Evolutionary conservation across 225 moss, liverwort and hornwort genomes (phyloP).

Genomic region (Sphagnum tenellum): DNA sequence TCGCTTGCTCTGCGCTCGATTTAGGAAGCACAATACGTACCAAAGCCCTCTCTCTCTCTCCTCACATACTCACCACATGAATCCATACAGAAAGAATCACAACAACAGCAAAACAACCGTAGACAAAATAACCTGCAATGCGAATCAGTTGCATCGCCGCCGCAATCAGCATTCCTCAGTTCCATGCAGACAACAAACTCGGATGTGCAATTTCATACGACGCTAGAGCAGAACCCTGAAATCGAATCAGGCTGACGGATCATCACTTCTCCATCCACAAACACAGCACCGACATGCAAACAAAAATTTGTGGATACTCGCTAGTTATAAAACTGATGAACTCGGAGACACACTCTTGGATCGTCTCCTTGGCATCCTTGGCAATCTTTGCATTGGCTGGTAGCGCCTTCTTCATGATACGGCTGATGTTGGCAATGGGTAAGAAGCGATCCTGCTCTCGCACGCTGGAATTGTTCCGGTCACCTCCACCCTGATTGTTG

Average conservation of each 20-base stretch:
- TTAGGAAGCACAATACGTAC: constrained; percentile 17
- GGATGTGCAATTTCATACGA: too few species aligned
- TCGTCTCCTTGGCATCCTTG: constrained; percentile 94
- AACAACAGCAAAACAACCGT: not conserved
- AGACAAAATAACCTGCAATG: not conserved
- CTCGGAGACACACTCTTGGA: constrained; percentile 98
- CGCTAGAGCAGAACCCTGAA: too few species aligned
- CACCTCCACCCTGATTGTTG: constrained; percentile 63
- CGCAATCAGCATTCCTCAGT: too few species aligned
- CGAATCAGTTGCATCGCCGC: not conserved
- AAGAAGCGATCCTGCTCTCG: constrained; percentile 95
- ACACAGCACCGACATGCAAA: too few species aligned
- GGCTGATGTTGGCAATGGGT: constrained; percentile 93
- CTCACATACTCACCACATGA: too few species aligned
- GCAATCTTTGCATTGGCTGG: constrained; percentile 98
- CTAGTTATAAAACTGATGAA: constrained; percentile 97
- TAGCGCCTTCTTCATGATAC: constrained; percentile 93
- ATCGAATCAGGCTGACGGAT: too few species aligned
- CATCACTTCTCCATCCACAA: too few species aligned
- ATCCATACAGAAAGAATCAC: too few species aligned
- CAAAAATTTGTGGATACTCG: constrained; percentile 56
- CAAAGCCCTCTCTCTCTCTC: too few species aligned
- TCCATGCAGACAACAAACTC: too few species aligned
- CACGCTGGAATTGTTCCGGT: constrained; percentile 80
- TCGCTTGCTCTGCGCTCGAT: constrained; percentile 70